A percentile compares a stretch with the other conserved stretches of the same genome.
These are phyloP conservation scores for Bathelium albidoporum DNA, from an alignment of 495 filamentous ascomycete genomes.

Conservation along the genomic window DNA sequence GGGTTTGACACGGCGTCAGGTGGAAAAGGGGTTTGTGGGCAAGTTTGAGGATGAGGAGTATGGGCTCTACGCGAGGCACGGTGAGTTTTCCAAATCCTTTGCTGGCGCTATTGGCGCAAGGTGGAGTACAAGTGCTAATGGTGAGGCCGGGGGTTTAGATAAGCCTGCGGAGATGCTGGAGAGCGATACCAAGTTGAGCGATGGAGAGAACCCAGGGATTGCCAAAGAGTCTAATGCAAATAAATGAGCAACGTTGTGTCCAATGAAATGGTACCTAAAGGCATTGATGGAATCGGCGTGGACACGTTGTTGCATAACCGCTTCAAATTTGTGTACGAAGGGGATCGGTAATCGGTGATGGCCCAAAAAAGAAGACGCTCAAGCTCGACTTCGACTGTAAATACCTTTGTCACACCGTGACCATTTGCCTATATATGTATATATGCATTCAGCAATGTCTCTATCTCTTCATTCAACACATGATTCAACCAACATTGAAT, in stretches of 20 bases:
- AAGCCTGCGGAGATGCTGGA: conserved; percentile 47
- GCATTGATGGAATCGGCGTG: neutral
- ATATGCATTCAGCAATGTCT: too few species aligned
- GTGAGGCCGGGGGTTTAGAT: conserved; percentile 36
- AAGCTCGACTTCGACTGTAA: neutral
- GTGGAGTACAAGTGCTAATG: conserved; percentile 7
- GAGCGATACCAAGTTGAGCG: conserved; percentile 35
- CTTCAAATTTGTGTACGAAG: neutral
- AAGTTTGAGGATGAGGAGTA: conserved; percentile 47
- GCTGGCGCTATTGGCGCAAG: neutral
- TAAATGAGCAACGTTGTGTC: conserved; percentile 25
- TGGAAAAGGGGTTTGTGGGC: conserved; percentile 59
- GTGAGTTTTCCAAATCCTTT: conserved; percentile 32
- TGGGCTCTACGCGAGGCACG: conserved; percentile 67
- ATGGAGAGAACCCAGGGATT: conserved; percentile 33
- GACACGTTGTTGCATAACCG: neutral
- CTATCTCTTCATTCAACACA: too few species aligned
- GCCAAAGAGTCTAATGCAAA: conserved; percentile 34
- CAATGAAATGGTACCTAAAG: neutral
- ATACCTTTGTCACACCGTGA: neutral
- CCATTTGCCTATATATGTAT: too few species aligned
- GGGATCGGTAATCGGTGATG: too few species aligned
- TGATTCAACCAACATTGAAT: too few species aligned
- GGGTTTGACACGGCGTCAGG: conserved; percentile 58
- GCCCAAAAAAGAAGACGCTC: too few species aligned